Conservation (phyloP, 2,329 filamentous ascomycete genomes). For the Penicillium sp. region DNA sequence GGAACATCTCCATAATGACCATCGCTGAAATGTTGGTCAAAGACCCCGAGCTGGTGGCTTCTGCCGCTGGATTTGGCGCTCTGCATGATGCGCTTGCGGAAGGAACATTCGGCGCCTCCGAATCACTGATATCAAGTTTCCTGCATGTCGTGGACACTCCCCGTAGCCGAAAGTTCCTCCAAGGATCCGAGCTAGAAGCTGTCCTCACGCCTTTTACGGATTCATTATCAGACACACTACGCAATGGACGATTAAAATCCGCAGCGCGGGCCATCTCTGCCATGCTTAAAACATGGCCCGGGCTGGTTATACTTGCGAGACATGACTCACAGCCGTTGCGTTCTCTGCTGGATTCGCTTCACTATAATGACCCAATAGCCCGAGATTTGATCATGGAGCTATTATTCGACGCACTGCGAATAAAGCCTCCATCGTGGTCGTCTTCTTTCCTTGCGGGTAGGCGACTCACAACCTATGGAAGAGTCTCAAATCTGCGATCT, state of each 20-base stretch:
- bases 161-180: conserved; percentile 74
- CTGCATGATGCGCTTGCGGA: conserved; percentile 91
- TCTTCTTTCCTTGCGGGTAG: conserved; percentile 91
- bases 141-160: conserved; percentile 87
- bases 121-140: conserved; percentile 83
- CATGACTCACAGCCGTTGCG: conserved; percentile 80
- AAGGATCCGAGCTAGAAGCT: conserved; percentile 83
- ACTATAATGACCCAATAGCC: conserved; percentile 56
- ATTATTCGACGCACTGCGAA: conserved; percentile 77
- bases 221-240: conserved; percentile 56
- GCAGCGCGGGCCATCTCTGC: conserved; percentile 91
- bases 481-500: conserved; percentile 79
- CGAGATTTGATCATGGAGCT: conserved; percentile 83
- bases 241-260: conserved; percentile 70
- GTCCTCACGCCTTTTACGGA: conserved; percentile 93
- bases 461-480: conserved; percentile 91
- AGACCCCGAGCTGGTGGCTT: conserved; percentile 76
- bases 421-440: conserved; percentile 93
- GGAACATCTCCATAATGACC: conserved; percentile 89
- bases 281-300: conserved; percentile 90
- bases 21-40: conserved; percentile 86
- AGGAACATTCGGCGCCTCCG: conserved; percentile 86
- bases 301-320: conserved; percentile 82
- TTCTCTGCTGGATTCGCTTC: conserved; percentile 70
- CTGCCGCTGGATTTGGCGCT: conserved; percentile 78